phyloP scores from a whole-genome alignment of 352 stramenopile genomes.

The Phytophthora hybrid region DNA sequence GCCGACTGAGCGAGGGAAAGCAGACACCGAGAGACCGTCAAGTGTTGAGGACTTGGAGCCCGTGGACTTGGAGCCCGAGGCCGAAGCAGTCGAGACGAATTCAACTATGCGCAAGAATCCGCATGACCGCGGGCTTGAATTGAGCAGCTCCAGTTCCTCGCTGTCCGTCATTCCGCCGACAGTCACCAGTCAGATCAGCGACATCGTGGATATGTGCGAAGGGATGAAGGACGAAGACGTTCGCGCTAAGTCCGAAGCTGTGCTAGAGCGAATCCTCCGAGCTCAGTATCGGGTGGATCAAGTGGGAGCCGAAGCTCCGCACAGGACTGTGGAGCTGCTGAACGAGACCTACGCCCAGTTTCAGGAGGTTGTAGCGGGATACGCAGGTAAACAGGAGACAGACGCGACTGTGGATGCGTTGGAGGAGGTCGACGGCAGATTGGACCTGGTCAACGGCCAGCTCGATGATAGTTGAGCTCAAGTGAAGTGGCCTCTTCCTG shows the following conservation, averaged over 20 bases:
- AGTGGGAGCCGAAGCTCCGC: constrained; percentile 1
- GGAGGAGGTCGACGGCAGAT: constrained; percentile 1
- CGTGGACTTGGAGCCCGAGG: constrained; percentile 3
- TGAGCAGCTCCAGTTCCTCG: not conserved
- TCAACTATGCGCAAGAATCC: not conserved
- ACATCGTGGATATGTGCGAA: constrained; percentile 26
- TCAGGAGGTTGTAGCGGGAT: constrained; percentile 13
- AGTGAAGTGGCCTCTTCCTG: not conserved
- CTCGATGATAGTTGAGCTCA: not conserved
- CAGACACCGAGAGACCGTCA: constrained; percentile 19
- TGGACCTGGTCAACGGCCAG: not conserved
- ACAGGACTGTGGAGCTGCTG: not conserved
- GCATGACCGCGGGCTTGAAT: not conserved
- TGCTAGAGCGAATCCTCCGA: constrained; percentile 29
- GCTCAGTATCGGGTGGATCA: constrained; percentile 20
- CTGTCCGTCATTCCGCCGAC: constrained; percentile 4
- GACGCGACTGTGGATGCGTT: not conserved
- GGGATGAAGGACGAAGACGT: constrained; percentile 25
- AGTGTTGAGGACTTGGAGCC: constrained; percentile 12
- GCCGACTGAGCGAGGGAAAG: not conserved
- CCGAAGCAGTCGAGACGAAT: not conserved
- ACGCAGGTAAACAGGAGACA: not conserved
- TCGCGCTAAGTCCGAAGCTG: constrained; percentile 7
- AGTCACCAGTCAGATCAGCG: constrained; percentile 28
- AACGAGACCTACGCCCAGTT: constrained; percentile 10